phyloP scores from a whole-genome alignment of 495 filamentous ascomycete genomes.

The Neurospora intermedia region DNA sequence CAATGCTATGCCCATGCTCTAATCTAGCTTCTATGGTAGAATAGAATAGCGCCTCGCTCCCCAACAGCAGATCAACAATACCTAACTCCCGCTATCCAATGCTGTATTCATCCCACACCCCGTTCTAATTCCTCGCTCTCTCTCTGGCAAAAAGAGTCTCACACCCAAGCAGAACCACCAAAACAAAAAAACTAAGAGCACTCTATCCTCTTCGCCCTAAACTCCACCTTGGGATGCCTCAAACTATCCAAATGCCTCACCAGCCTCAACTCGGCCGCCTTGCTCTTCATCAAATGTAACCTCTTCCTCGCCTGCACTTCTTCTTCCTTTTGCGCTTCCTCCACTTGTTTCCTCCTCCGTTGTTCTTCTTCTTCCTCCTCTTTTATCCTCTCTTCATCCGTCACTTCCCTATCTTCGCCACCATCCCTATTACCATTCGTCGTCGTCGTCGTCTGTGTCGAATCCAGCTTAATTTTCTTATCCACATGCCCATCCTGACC shows the following conservation, averaged over 20 bases:
- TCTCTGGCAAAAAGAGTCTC: neutral
- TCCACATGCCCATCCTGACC: constrained; percentile 21
- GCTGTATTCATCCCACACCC: too few relatives aligned
- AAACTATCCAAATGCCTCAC: constrained; percentile 60
- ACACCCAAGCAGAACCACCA: neutral
- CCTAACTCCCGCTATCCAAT: neutral
- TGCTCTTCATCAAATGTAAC: constrained; percentile 54
- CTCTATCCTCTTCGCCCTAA: constrained; percentile 41
- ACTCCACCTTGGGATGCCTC: constrained; percentile 48
- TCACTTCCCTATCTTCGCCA: neutral
- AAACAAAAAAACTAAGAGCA: neutral
- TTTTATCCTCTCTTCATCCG: constrained; percentile 20
- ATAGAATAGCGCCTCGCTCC: neutral
- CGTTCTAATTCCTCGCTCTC: neutral
- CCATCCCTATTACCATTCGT: too few relatives aligned
- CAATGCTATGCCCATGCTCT: neutral
- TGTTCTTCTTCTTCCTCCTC: constrained; percentile 23
- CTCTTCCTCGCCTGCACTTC: constrained; percentile 44
- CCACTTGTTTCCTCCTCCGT: constrained; percentile 13
- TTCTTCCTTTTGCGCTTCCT: constrained; percentile 21
- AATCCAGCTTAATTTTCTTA: constrained; percentile 21
- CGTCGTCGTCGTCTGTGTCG: neutral
- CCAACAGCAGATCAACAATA: neutral
- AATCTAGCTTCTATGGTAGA: neutral
- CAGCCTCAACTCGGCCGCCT: constrained; percentile 71